A percentile compares a stretch with the other conserved stretches of the same genome.
Conservation (phyloP, 2,329 filamentous ascomycete genomes). For the Stromatinia cepivora region DNA sequence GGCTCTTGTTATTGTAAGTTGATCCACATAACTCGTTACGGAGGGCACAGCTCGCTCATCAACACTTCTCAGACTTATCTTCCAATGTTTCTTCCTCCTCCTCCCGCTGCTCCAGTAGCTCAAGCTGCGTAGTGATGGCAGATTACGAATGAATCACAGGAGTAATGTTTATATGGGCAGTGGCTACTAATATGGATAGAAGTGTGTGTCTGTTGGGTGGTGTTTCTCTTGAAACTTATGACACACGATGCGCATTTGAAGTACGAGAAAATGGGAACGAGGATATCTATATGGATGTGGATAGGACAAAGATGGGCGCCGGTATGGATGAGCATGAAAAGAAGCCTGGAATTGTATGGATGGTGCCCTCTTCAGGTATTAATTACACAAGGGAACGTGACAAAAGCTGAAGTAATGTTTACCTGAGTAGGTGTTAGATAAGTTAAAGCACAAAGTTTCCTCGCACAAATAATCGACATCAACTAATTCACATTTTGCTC, state of each 20-base stretch:
- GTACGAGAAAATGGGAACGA: neutral
- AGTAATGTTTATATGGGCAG: neutral
- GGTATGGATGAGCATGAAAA: neutral
- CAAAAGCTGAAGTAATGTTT: neutral
- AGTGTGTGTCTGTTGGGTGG: neutral
- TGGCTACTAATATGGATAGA: neutral
- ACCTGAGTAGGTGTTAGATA: neutral
- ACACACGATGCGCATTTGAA: neutral
- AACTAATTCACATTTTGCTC: neutral
- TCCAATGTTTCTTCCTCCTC: conserved; percentile 63
- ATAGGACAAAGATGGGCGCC: neutral
- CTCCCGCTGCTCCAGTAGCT: conserved; percentile 49
- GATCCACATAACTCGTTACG: neutral
- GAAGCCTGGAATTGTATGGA: neutral
- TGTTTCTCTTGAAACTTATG: neutral
- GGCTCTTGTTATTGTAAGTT: conserved; percentile 46
- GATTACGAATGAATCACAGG: neutral
- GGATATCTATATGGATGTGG: neutral
- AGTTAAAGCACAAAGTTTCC: neutral
- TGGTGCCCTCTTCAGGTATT: neutral
- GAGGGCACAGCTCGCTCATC: neutral
- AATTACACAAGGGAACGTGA: neutral
- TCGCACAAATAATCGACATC: neutral
- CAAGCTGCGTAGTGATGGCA: conserved; percentile 38
- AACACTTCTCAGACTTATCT: conserved; percentile 54